These are phyloP conservation scores for Hanseniaspora gamundiae DNA, from an alignment of 1,139 yeast genomes.

Conservation along the genomic window DNA sequence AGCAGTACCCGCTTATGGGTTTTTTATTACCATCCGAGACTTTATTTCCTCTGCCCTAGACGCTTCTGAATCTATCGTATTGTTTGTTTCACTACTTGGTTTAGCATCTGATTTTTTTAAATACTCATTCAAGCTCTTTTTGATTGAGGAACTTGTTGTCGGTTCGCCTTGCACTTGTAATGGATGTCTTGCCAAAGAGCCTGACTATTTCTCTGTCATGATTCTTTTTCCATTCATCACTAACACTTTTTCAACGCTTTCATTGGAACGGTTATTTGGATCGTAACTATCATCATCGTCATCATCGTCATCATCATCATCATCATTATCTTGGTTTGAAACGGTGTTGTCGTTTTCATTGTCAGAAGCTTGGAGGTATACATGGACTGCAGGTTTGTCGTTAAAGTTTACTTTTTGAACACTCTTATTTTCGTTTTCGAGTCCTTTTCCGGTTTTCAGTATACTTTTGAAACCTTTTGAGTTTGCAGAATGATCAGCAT, in stretches of 20 bases:
- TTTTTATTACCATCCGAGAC: too few relatives aligned
- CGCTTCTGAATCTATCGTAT: not conserved
- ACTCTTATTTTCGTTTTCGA: not conserved
- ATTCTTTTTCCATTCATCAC: not conserved
- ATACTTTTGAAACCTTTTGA: not conserved
- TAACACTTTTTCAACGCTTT: not conserved
- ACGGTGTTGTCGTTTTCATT: slow-evolving; percentile 2
- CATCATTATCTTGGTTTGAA: slow-evolving; percentile 3
- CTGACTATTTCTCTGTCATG: not conserved
- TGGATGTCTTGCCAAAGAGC: not conserved
- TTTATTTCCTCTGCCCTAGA: too few relatives aligned
- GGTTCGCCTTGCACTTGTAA: not conserved
- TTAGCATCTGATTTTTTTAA: not conserved
- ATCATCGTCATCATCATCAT: not conserved
- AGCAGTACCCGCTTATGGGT: not conserved
- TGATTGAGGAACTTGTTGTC: not conserved
- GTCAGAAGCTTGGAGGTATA: slow-evolving; percentile 1
- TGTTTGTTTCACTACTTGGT: not conserved
- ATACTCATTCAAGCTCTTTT: not conserved
- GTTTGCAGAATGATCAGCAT: not conserved
- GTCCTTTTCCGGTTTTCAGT: not conserved
- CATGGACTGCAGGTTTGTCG: slow-evolving; percentile 1
- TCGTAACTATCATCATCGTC: slow-evolving; percentile 3
- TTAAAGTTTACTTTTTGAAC: slow-evolving; percentile 3
- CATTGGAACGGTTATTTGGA: not conserved